These are phyloP conservation scores for Rhizoclosmatium globosum DNA, from an alignment of 192 early-diverging fungal species.

Conservation along the genomic window DNA sequence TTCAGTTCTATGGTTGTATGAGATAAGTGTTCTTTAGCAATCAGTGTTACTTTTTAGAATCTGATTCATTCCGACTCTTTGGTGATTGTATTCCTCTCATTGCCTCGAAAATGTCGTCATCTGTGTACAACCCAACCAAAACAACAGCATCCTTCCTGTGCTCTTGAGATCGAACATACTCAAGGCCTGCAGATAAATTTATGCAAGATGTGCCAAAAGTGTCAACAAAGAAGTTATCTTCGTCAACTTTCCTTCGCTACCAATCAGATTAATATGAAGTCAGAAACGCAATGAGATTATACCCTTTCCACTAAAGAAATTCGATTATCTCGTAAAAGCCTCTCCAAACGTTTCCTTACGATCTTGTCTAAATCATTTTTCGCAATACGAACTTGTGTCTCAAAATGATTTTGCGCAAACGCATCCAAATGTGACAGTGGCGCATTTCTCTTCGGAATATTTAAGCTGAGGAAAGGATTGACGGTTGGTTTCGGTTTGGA, in stretches of 20 bases:
- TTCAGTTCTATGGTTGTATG: no score
- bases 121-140: slow-evolving; percentile 47
- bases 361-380: slow-evolving; percentile 15
- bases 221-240: slow-evolving; percentile 24
- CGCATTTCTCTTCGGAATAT: not conserved
- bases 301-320: slow-evolving; percentile 39
- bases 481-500: not conserved
- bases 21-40: no score
- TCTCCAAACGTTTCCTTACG: slow-evolving; percentile 8
- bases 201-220: slow-evolving; percentile 3
- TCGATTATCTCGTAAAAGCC: slow-evolving; percentile 20
- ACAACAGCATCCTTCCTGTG: slow-evolving; percentile 27
- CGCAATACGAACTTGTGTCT: slow-evolving; percentile 16
- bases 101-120: slow-evolving; percentile 48
- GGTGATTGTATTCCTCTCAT: slow-evolving; percentile 16
- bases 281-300: not conserved
- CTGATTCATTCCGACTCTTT: not conserved
- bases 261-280: not conserved
- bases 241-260: slow-evolving; percentile 39
- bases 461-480: not conserved
- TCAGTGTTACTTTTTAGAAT: no score
- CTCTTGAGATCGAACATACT: not conserved
- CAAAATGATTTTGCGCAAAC: not conserved
- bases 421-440: not conserved
- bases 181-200: not conserved